Conservation (phyloP, 306 rosid species). For the Morella rubra region DNA sequence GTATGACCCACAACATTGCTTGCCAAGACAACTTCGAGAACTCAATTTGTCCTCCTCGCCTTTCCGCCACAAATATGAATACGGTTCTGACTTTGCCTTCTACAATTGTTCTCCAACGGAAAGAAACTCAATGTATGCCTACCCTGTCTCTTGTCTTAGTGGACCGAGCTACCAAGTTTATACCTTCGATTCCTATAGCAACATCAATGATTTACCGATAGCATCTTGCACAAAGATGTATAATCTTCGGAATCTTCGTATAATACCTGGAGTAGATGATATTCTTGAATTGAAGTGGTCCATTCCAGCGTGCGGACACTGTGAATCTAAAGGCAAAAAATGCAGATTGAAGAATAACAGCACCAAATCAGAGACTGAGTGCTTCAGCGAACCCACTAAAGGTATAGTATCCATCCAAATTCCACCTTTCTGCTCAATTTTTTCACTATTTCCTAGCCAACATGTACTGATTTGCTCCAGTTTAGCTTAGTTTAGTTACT, state of each 20-base stretch:
- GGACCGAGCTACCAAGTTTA: background rate
- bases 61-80: background rate
- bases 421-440: background rate
- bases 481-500: no score
- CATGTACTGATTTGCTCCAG: background rate
- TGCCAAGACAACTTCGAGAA: background rate
- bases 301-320: background rate
- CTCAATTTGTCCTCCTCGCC: background rate
- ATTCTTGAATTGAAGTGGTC: background rate
- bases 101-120: background rate
- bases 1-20: background rate
- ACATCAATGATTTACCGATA: no score
- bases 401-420: constrained; percentile 2
- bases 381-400: background rate
- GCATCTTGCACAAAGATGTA: background rate
- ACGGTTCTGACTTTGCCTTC: background rate
- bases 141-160: background rate
- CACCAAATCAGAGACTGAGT: constrained; percentile 2
- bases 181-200: no score
- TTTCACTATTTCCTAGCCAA: background rate
- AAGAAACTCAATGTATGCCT: background rate
- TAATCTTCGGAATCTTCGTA: accelerated
- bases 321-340: constrained; percentile 16
- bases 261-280: accelerated
- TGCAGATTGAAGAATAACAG: constrained; percentile 29